Base-by-base conservation (phyloP, 305 asterid genomes). In the Nicotiana rustica region DNA sequence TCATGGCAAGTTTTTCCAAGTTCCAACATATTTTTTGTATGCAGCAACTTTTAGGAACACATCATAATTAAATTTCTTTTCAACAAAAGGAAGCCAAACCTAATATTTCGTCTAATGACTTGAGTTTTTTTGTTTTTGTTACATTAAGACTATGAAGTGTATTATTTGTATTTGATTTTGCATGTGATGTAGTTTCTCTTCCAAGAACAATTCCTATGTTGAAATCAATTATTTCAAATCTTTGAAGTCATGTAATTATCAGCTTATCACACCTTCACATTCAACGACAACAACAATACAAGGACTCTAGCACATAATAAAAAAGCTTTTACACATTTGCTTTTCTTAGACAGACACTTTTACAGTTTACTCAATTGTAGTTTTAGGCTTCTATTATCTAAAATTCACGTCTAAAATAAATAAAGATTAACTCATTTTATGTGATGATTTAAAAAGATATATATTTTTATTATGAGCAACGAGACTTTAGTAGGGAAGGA, bases 1-100 rank as follows among this genome's bases (percentile, higher is more conserved):
- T 38, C 85, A 82, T 3, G n/a, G 41, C 67, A 82, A 82, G 81
- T 75, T 75, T 77, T 64, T 75, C 18, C 0, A 41, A 41, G 49
- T 7, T 41, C 41, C 60, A 55, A 36, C 68, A 81, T 35, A 68
- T 67, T 67, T 38, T 35, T 29, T 19, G 4, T 18, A 73, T 18
- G 78, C 78, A 70, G 14, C 79, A 33, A 62, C 81, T 25, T 25
- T 25, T 25, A 25, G 29, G 29, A 25, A 25, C 29, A 25, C 29
- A 25, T 25, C 29, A 25, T 25, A 25, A 25, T 25, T 25, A 25
- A 25, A 25, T 25, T 25, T 25, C 29, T 25, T 25, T 25, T 25
- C 29, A 25, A 25, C 29, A 0, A 25, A 25, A 25, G 29, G 29
- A 25, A 25, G 29, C 29, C 29, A 25, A 25, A 25, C 29, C 29